Base-by-base conservation (phyloP, 106 monocot species). In the Narthecium ossifragum region DNA sequence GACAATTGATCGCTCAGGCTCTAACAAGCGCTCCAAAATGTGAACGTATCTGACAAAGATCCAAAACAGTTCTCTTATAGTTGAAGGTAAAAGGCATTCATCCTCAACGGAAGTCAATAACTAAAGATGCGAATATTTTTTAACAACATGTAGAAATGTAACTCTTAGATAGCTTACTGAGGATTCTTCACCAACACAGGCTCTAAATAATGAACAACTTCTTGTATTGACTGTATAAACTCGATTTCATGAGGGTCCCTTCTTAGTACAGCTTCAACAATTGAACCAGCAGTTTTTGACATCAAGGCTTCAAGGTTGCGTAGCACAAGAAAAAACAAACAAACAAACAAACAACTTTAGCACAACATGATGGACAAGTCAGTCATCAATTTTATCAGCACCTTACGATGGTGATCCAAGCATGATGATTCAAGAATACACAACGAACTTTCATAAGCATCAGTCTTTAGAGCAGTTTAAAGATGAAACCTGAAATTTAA, bases 211-310 rank as follows among this genome's bases (percentile, higher is more conserved):
- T 91, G 87, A 67, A 98, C 81, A 60, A 91, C 81, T 67, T 98
- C 98, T 74, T 98, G 98, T 32, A 98, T 84, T 55, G 84, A 91
- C 55, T 98, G 98, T 56, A 98, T 63, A 70, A 82, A 98, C 66
- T 98, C 98, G 64, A 82, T 60, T 72, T 98, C 98, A 70, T 85
- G 84, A 56, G 98, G 98, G 74, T 98, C 98, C 61, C 87, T 80
- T 74, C 79, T 87, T 46, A 98, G 45, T 4, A 90, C 73, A 32
- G 84, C 79, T 72, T 91, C 91, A 84, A 98, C 72, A 64, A 98
- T 76, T 7, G 98, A 98, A 63, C 81, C 77, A 63, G 90, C 91
- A 36, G 87, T 87, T 84, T 91, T 98, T 45, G 87, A 98, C 84
- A 89, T 76, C 34, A 87, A 77, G 66, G 78, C 98, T 98, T 71